phyloP scores from a whole-genome alignment of 768 basidiomycete species.

The Collybiopsis luxurians region DNA sequence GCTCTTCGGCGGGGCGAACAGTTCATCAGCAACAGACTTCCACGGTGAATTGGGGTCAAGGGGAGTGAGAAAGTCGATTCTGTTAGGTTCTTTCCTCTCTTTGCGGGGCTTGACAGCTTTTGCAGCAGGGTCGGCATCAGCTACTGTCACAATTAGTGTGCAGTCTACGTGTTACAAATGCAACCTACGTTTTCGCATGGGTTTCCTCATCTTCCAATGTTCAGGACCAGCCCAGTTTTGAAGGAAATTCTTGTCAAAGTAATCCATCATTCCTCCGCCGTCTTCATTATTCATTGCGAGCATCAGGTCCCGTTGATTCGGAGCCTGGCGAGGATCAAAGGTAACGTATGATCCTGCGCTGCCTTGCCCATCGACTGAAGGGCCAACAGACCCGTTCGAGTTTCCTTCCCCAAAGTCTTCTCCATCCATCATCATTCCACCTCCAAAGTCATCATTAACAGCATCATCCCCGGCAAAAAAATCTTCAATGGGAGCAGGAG shows the following conservation, averaged over 20 bases:
- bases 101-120: slow-evolving; percentile 52
- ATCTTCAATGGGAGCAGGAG: slow-evolving; percentile 48
- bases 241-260: slow-evolving; percentile 82
- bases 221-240: slow-evolving; percentile 99
- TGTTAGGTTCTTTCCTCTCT: slow-evolving; percentile 78
- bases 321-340: slow-evolving; percentile 82
- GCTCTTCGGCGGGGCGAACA: slow-evolving; percentile 77
- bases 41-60: slow-evolving; percentile 53
- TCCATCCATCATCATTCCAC: slow-evolving; percentile 36
- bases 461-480: slow-evolving; percentile 68
- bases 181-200: slow-evolving; percentile 70
- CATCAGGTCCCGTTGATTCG: slow-evolving; percentile 76
- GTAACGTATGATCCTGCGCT: slow-evolving; percentile 57
- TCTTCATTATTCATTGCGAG: slow-evolving; percentile 78
- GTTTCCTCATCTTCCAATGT: slow-evolving; percentile 92
- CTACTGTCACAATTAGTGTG: slow-evolving; percentile 2
- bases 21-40: slow-evolving; percentile 61
- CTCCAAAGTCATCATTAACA: slow-evolving; percentile 43
- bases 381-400: slow-evolving; percentile 44
- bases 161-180: not conserved
- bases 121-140: slow-evolving; percentile 33
- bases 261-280: slow-evolving; percentile 66
- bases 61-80: slow-evolving; percentile 74
- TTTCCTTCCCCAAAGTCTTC: slow-evolving; percentile 42
- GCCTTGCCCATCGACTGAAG: slow-evolving; percentile 34